Conservation (phyloP, 352 stramenopile genomes). For the Pythium utonaiense region DNA sequence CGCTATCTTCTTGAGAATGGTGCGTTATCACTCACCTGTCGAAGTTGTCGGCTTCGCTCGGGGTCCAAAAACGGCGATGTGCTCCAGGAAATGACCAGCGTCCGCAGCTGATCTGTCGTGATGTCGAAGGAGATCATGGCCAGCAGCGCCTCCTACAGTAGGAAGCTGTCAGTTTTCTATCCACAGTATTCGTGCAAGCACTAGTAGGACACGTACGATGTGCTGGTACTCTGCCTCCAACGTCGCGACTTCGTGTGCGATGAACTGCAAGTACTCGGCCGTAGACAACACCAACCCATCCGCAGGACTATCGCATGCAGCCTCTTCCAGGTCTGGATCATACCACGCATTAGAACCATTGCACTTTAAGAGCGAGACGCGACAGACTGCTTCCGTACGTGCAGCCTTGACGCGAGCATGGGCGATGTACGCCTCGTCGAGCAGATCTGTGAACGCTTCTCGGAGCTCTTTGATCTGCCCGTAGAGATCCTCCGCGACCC, state of each 20-base stretch:
- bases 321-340: neutral
- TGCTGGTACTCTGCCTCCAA: slow-evolving; percentile 85
- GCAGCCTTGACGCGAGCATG: slow-evolving; percentile 33
- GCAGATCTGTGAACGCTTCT: slow-evolving; percentile 42
- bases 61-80: slow-evolving; percentile 75
- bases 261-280: slow-evolving; percentile 72
- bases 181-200: neutral
- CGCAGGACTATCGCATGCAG: neutral
- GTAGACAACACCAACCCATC: slow-evolving; percentile 31
- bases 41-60: slow-evolving; percentile 39
- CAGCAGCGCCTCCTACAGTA: slow-evolving; percentile 63
- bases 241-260: slow-evolving; percentile 54
- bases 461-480: slow-evolving; percentile 50
- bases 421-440: slow-evolving; percentile 59
- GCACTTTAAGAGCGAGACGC: too few species aligned
- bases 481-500: slow-evolving; percentile 64
- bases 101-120: slow-evolving; percentile 62
- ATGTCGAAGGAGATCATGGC: slow-evolving; percentile 66
- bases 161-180: neutral
- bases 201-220: slow-evolving; percentile 40
- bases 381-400: slow-evolving; percentile 20
- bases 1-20: too few species aligned
- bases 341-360: too few species aligned
- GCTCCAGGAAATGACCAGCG: slow-evolving; percentile 79
- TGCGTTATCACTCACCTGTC: slow-evolving; percentile 31